Evolutionary conservation across 148 eudicot species (phyloP), one percentile per base, ranked within the genome.

Genomic region (Vaccinium vitisidaea): DNA sequence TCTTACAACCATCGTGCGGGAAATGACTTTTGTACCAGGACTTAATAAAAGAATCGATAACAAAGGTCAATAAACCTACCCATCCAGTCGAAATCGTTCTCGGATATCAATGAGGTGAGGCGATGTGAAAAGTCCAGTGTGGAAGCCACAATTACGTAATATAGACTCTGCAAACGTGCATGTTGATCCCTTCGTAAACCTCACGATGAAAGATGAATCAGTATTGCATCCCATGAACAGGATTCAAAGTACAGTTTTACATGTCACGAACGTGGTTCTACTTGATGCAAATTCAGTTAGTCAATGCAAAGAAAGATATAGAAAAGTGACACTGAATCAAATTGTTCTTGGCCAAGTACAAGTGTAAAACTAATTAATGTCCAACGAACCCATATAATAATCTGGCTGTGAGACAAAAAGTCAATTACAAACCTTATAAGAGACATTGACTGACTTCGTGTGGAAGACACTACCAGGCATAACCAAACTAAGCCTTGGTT

Each of bases 61-160:
- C 15, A 76, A 82, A 77, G 61, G 82, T 59, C 15, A 80, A 75
- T 48, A 58, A 71, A 67, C 95, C 84, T 88, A 97, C 99, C 99
- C 98, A 83, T 97, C 92, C 84, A 97, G 59, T 67, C 92, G 93
- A 89, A 96, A 97, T 90, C 99, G 94, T 89, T 97, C 99, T 74
- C 96, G 93, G 70, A 97, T 95, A 88, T 97, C 99, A 87, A 97
- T 95, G 81, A 97, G 98, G 89, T 97, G 99, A 36, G 99, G 99
- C 75, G 99, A 97, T 48, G 99, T 95, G 90, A 97, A 97, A 80
- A 97, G 98, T 67, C 99, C 99, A 16, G 99, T 97, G 85, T 61
- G 94, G 87, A 95, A 97, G 80, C 98, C 99, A 90, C 94, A 97
- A 82, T 91, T 92, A 73, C 95, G 98, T 83, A 97, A 88, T 88